phyloP scores from a whole-genome alignment of 176 grass and related monocot genomes.

The Luzula sylvatica region DNA sequence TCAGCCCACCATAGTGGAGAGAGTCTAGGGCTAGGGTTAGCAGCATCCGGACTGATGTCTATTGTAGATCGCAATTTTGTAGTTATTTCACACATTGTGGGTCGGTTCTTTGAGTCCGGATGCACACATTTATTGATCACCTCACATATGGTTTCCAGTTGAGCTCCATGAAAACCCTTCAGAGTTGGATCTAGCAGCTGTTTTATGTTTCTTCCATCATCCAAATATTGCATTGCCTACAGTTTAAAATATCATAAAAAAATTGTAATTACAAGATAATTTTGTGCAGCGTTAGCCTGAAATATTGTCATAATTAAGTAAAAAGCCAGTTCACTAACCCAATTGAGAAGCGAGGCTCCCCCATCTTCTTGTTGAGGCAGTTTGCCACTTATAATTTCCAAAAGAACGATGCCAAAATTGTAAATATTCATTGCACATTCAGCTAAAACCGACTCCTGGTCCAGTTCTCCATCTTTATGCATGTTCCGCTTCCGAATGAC shows the following conservation, averaged over 20 bases:
- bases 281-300: no score
- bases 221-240: slow-evolving; percentile 59
- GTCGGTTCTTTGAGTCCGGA: slow-evolving; percentile 33
- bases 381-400: slow-evolving; percentile 75
- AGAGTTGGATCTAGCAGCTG: slow-evolving; percentile 48
- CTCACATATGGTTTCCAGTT: slow-evolving; percentile 57
- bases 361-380: slow-evolving; percentile 40
- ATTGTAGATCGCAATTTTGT: slow-evolving; percentile 34
- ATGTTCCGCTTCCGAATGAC: slow-evolving; percentile 35
- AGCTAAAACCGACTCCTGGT: slow-evolving; percentile 21
- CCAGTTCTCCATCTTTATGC: slow-evolving; percentile 32
- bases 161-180: slow-evolving; percentile 30
- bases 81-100: slow-evolving; percentile 48
- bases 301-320: no score
- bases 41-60: slow-evolving; percentile 56
- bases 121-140: slow-evolving; percentile 56
- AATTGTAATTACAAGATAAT: not conserved
- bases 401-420: slow-evolving; percentile 49
- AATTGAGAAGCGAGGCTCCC: slow-evolving; percentile 34
- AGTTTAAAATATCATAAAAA: not conserved
- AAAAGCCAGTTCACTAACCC: slow-evolving; percentile 29
- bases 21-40: slow-evolving; percentile 54
- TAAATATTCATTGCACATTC: slow-evolving; percentile 54
- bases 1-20: slow-evolving; percentile 97
- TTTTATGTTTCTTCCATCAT: slow-evolving; percentile 29